Evolutionary conservation across 352 stramenopile species (phyloP).

Genomic region (Pythium insidiosum): DNA sequence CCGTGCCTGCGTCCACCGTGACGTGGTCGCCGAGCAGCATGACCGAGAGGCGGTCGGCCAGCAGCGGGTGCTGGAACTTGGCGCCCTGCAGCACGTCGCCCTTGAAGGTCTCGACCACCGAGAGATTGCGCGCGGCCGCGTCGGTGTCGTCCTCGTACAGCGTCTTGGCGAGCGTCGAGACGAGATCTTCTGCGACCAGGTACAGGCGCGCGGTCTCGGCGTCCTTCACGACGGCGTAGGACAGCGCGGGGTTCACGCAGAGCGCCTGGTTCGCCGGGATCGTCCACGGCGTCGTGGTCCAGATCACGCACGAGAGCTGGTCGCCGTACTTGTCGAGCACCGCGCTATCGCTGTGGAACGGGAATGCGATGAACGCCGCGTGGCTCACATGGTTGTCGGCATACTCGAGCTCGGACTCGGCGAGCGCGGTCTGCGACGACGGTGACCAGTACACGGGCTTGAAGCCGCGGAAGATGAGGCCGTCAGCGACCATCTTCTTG

Average conservation of each 20-base stretch:
- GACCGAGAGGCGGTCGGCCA: slow-evolving; percentile 62
- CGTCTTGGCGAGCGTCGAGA: slow-evolving; percentile 28
- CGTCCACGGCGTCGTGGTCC: slow-evolving; percentile 99
- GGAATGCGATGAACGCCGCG: slow-evolving; percentile 92
- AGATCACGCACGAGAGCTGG: slow-evolving; percentile 81
- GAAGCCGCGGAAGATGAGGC: slow-evolving; percentile 94
- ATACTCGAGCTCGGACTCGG: slow-evolving; percentile 98
- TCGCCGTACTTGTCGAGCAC: slow-evolving; percentile 30
- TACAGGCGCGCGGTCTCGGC: slow-evolving; percentile 26
- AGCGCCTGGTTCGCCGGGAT: slow-evolving; percentile 97
- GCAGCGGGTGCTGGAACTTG: slow-evolving; percentile 88
- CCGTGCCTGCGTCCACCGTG: slow-evolving; percentile 95
- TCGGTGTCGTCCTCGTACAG: slow-evolving; percentile 7
- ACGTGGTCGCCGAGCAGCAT: slow-evolving; percentile 96
- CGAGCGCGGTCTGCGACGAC: slow-evolving; percentile 95
- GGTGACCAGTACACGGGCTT: slow-evolving; percentile 99
- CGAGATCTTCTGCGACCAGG: slow-evolving; percentile 51
- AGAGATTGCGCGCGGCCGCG: slow-evolving; percentile 14
- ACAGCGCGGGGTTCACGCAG: slow-evolving; percentile 91
- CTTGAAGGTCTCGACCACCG: slow-evolving; percentile 54
- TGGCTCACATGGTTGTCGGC: slow-evolving; percentile 95
- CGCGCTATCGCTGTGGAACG: slow-evolving; percentile 19
- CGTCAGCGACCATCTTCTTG: slow-evolving; percentile 94
- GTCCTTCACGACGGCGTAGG: slow-evolving; percentile 89
- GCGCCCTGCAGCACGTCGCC: slow-evolving; percentile 42